phyloP scores from a whole-genome alignment of 176 grass and related monocot species.

The Lolium multiflorum region DNA sequence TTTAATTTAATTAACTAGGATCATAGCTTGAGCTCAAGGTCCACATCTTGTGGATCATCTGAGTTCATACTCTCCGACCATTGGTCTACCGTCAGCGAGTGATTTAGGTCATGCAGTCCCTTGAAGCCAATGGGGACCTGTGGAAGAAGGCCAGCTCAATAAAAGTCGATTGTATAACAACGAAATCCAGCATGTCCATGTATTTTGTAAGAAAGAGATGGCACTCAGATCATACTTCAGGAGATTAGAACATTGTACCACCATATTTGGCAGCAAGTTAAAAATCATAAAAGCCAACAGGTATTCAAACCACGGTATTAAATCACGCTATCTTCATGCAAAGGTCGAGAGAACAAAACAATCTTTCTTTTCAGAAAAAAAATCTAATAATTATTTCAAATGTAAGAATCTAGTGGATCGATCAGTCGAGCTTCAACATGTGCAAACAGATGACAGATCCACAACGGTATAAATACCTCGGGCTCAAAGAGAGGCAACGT shows the following conservation, averaged over 20 bases:
- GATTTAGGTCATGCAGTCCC: conserved; percentile 38
- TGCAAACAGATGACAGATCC: background rate
- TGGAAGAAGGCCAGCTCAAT: background rate
- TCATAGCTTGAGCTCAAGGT: conserved; percentile 68
- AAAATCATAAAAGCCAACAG: background rate
- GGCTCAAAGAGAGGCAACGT: conserved; percentile 52
- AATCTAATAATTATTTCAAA: background rate
- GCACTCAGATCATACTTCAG: background rate
- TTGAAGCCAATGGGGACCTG: conserved; percentile 23
- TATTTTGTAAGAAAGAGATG: background rate
- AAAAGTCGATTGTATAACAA: background rate
- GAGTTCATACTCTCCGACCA: background rate
- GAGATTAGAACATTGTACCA: background rate
- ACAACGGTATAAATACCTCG: background rate
- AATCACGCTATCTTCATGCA: background rate
- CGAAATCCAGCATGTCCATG: background rate
- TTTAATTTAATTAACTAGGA: background rate
- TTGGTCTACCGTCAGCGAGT: background rate
- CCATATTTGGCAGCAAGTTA: background rate
- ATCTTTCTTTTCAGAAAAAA: background rate
- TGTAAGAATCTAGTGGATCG: background rate
- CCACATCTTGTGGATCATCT: conserved; percentile 51
- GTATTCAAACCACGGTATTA: too few species aligned
- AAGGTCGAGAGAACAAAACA: background rate
- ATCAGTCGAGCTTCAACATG: too few species aligned